phyloP scores from a whole-genome alignment of 495 filamentous ascomycete genomes.

The Xanthoparmelia taractica region DNA sequence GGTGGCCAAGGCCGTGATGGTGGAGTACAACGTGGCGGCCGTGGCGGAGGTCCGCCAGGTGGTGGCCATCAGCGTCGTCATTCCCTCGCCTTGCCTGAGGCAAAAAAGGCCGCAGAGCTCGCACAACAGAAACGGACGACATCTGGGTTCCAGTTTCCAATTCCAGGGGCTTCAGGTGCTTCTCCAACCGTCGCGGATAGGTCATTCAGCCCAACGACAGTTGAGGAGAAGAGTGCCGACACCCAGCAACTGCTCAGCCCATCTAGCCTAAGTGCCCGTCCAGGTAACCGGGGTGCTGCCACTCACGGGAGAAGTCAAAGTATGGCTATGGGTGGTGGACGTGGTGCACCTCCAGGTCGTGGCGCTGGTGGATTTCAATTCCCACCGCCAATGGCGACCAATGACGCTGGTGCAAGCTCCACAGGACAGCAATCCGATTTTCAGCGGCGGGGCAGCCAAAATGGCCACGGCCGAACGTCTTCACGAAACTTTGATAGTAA shows the following conservation, averaged over 20 bases:
- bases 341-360: slow-evolving; percentile 45
- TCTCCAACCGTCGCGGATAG: slow-evolving; percentile 38
- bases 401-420: slow-evolving; percentile 46
- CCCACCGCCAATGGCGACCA: slow-evolving; percentile 47
- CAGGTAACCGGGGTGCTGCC: slow-evolving; percentile 45
- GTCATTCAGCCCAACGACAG: slow-evolving; percentile 39
- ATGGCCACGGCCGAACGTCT: slow-evolving; percentile 64
- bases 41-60: slow-evolving; percentile 61
- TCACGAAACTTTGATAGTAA: slow-evolving; percentile 97
- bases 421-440: slow-evolving; percentile 52
- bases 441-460: slow-evolving; percentile 59
- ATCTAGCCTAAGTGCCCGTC: slow-evolving; percentile 27
- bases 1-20: slow-evolving; percentile 62
- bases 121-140: slow-evolving; percentile 95
- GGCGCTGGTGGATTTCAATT: slow-evolving; percentile 65
- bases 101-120: slow-evolving; percentile 93
- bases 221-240: slow-evolving; percentile 37
- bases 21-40: slow-evolving; percentile 60
- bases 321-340: slow-evolving; percentile 56
- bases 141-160: slow-evolving; percentile 89
- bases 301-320: slow-evolving; percentile 60
- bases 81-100: slow-evolving; percentile 88
- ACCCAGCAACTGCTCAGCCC: slow-evolving; percentile 15
- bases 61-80: slow-evolving; percentile 89
- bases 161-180: slow-evolving; percentile 54